Percentiles rank a stretch among this genome's conserved stretches.
Evolutionary conservation across 257 asterid species (phyloP).

Genomic region (Forsythia suspensa): DNA sequence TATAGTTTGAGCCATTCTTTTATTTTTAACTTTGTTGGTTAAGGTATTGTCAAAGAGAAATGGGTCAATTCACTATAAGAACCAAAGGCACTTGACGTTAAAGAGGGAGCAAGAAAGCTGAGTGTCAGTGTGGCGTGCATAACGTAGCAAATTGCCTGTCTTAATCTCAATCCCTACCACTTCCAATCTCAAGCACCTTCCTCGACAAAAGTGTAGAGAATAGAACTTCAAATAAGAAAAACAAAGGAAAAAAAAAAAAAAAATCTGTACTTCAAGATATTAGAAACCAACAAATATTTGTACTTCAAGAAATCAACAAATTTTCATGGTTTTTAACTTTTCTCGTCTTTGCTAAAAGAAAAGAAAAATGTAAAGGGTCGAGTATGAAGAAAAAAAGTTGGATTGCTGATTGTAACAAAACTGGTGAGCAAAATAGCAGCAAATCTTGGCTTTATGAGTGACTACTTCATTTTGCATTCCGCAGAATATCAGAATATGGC

Average conservation of each 20-base stretch:
- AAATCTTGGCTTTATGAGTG: slow-evolving; percentile 42
- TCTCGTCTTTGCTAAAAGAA: slow-evolving; percentile 25
- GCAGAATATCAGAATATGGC: neutral
- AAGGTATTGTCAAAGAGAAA: neutral
- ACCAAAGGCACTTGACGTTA: slow-evolving; percentile 18
- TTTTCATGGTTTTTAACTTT: slow-evolving; percentile 17
- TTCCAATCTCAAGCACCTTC: neutral
- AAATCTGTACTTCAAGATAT: neutral
- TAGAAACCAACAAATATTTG: neutral
- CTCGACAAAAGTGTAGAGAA: slow-evolving; percentile 11
- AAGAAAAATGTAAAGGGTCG: neutral
- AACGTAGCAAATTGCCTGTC: slow-evolving; percentile 28
- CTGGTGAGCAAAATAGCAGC: slow-evolving; percentile 34
- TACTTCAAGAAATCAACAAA: neutral
- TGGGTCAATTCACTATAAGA: neutral
- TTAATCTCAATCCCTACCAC: slow-evolving; percentile 12
- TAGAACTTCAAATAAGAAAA: neutral
- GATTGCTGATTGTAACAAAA: slow-evolving; percentile 27
- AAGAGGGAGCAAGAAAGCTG: slow-evolving; percentile 28
- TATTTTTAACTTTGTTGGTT: no score
- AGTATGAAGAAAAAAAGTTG: slow-evolving; percentile 18
- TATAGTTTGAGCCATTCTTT: no score
- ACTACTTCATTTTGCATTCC: slow-evolving; percentile 15
- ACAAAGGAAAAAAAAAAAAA: neutral
- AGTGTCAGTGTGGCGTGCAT: slow-evolving; percentile 50